Evolutionary conservation across 345 rosid species (phyloP).

Genomic region (Citrus maxima): DNA sequence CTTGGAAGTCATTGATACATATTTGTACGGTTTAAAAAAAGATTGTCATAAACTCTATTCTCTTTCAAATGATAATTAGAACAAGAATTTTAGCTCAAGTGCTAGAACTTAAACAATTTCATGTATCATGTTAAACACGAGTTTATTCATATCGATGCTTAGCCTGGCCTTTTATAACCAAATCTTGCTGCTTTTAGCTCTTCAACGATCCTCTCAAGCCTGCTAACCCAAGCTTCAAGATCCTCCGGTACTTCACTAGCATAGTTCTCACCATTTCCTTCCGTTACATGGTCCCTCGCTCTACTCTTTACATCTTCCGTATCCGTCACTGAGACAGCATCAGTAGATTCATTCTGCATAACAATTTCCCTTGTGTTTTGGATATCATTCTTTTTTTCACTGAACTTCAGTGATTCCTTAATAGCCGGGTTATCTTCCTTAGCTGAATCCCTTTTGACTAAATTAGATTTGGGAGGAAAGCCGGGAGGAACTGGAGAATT

Average conservation of each 20-base stretch:
- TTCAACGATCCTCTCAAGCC: not conserved
- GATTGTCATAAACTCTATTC: too few species aligned
- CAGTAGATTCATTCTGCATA: not conserved
- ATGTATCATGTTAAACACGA: not conserved
- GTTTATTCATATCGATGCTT: not conserved
- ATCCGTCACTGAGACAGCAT: not conserved
- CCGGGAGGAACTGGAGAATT: constrained; percentile 8
- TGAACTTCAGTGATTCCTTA: not conserved
- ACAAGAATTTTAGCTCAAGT: too few species aligned
- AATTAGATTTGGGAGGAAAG: constrained; percentile 14
- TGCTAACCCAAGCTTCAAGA: not conserved
- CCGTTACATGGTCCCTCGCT: not conserved
- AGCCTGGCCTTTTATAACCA: not conserved
- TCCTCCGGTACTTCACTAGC: not conserved
- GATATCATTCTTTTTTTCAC: not conserved
- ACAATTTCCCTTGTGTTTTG: not conserved
- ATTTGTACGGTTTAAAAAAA: not conserved
- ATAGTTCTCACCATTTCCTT: not conserved
- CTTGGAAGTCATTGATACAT: not conserved
- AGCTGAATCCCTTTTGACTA: not conserved
- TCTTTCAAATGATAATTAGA: too few species aligned
- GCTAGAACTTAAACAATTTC: too few species aligned
- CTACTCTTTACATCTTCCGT: not conserved
- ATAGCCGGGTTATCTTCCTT: not conserved
- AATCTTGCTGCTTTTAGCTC: not conserved